Evolutionary conservation across 208 protist genomes (phyloP), one percentile per base, ranked within the genome.

Genomic region (Wallacemonas sp.): DNA sequence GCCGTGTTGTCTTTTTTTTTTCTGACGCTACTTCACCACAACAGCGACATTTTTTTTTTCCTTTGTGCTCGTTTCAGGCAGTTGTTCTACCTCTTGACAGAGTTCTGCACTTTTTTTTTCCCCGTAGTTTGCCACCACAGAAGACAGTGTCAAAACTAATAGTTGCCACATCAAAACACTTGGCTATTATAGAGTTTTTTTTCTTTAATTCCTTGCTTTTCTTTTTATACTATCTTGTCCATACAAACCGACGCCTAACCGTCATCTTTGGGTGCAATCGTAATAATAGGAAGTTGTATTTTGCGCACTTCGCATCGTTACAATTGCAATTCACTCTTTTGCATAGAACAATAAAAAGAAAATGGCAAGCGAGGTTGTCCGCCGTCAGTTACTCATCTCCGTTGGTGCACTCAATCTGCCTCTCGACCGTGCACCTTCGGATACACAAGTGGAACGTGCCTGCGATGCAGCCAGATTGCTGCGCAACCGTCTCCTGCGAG

Each of bases 401-500:
- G 71, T 89, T 26, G 79, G 79, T 34, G 56, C 67, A 2, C 56
- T 95, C 14, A 88, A 76, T 55, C 62, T 95, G 21, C 82, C 88
- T 19, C 66, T 88, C 0, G 74, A 79, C 30, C 61, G 72, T 26
- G 22, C 71, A 21, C 83, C 80, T 0, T 64, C 61, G 24, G 54
- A 68, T 14, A 36, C 69, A 45, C 82, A 76, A 24, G 51, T 95
- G 27, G 45, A 11, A 21, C 75, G 78, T 14, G 84, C 78, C 14
- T 93, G 89, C 55, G 70, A 62, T 45, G 85, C 89, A 11, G 85
- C 89, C 42, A 90, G 92, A 39, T 68, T 93, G 28, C 66, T 95
- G 19, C 58, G 89, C 31, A 93, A 91, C 56, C 75, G 89, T 4
- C 62, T 95, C 17, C 59, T 95, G 36, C 72, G 89, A 17, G 89